phyloP scores from a whole-genome alignment of 75 land plant genomes.

The Pinus tabuliformis region DNA sequence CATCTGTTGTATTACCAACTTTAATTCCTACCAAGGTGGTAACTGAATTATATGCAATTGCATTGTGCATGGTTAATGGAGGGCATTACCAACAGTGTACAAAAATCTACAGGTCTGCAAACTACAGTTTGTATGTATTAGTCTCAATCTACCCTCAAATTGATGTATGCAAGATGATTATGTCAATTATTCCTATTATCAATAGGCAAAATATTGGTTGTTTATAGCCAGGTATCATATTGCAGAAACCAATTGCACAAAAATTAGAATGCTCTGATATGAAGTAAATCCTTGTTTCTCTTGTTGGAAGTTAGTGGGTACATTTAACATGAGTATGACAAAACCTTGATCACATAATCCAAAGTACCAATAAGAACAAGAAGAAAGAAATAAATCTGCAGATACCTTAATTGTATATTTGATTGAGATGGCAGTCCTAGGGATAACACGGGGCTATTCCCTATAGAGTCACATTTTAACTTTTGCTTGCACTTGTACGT shows the following conservation, averaged over 20 bases:
- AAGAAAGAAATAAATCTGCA: neutral
- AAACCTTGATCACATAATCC: neutral
- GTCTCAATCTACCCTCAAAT: neutral
- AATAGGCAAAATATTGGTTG: neutral
- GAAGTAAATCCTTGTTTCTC: neutral
- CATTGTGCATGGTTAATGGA: slow-evolving; percentile 13
- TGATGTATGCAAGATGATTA: neutral
- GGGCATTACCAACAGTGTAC: slow-evolving; percentile 21
- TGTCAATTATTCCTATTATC: neutral
- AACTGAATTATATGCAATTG: slow-evolving; percentile 22
- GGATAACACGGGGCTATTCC: neutral
- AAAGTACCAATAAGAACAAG: neutral
- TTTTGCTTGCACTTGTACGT: no score
- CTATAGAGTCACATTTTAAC: no score
- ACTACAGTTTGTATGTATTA: neutral
- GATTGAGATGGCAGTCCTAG: neutral
- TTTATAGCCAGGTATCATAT: neutral
- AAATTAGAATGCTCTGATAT: neutral
- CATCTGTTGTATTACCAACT: slow-evolving; percentile 15
- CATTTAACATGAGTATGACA: neutral
- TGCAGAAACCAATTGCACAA: neutral
- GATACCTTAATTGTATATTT: neutral
- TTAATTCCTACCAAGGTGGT: slow-evolving; percentile 25
- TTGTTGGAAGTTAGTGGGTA: neutral
- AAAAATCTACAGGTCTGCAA: slow-evolving; percentile 22